Conservation (phyloP, 192 early-diverging fungal genomes). For the Coemansia sp. region DNA sequence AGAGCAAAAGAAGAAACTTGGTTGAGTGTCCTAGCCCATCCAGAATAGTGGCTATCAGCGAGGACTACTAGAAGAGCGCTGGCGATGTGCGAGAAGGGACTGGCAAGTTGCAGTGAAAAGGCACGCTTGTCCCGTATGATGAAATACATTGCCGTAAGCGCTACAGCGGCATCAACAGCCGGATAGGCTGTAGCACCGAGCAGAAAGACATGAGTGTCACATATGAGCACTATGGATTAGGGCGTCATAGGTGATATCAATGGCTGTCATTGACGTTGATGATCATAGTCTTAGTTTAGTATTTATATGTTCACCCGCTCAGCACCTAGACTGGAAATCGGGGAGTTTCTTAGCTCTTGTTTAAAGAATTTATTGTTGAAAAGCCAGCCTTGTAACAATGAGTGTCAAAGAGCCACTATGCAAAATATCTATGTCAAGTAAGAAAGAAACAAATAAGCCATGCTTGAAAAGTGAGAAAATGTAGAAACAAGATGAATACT, state of each 20-base stretch:
- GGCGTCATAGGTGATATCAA: too few relatives aligned
- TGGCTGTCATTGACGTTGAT: too few relatives aligned
- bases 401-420: neutral
- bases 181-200: neutral
- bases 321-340: too few relatives aligned
- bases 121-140: neutral
- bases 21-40: neutral
- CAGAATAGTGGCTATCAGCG: constrained; percentile 4
- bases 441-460: neutral
- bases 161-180: neutral
- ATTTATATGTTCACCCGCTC: too few relatives aligned
- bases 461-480: neutral
- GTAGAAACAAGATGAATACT: neutral
- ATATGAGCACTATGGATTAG: too few relatives aligned
- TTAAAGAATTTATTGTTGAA: too few relatives aligned
- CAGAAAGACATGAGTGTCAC: too few relatives aligned
- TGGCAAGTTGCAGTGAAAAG: neutral
- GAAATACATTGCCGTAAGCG: neutral
- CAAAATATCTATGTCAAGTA: neutral
- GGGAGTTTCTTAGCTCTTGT: too few relatives aligned
- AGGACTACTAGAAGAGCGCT: constrained; percentile 7
- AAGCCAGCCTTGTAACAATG: too few relatives aligned
- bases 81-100: constrained; percentile 3
- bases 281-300: too few relatives aligned
- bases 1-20: constrained; percentile 9